Evolutionary conservation across 495 filamentous ascomycete species (phyloP), one percentile per base, ranked within the genome.

Genomic region (Penicillium odoratum): DNA sequence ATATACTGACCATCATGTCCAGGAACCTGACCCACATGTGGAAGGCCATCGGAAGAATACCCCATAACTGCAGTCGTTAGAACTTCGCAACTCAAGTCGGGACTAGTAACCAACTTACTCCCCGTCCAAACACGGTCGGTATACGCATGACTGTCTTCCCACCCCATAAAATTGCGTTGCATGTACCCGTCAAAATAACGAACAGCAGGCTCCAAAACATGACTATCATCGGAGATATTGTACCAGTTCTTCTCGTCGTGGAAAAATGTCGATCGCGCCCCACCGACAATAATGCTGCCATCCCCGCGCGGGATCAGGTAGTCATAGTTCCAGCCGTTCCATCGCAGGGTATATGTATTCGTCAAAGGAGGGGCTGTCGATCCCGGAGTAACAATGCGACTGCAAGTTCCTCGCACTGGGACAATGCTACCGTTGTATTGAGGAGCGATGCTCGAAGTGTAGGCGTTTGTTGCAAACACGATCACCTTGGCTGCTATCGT

Each of bases 401-500:
- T 56, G 30, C 69, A 72, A 25, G 68, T 67, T 3, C 89, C 89
- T 18, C 87, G 73, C 0, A 91, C 88, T 0, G 92, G 92, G 16
- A 93, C 83, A 58, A 96, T 89, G 21, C 91, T 78, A 53, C 87
- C 85, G 43, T 74, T 70, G 61, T 93, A 90, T 8, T 74, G 61
- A 0, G 89, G 89, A 4, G 90, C 76, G 3, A 96, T 74, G 54
- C 85, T 74, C 0, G 89, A 87, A 0, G 89, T 93, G 60, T 94
- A 93, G 5, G 75, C 92, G 63, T 96, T 96, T 2, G 87, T 92
- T 0, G 89, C 84, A 25, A 94, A 76, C 7, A 95, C 74, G n/a
- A 95, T 81, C 30, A 81, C 74, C 3, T 74, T 73, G 0, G 91
- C 69, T 1, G 48, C 55, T 53, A 93, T 75, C 2, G 65, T 75